Evolutionary conservation across 2,329 filamentous ascomycete genomes (phyloP), one percentile per base, ranked within the genome.

Genomic region (Ampelomyces quisqualis): DNA sequence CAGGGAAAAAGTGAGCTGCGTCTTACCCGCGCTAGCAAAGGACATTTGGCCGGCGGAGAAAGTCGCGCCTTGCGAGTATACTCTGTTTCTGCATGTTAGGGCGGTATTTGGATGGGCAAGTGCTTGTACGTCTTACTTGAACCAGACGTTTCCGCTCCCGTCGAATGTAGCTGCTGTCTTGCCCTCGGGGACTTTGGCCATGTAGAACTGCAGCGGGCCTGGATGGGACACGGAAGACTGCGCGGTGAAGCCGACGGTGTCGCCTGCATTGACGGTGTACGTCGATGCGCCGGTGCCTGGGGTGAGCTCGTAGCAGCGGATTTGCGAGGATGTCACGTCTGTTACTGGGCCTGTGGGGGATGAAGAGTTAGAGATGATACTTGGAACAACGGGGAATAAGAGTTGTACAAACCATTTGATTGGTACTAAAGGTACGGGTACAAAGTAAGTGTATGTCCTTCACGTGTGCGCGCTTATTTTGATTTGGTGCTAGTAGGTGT

Each of bases 141-240:
- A 69, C 65, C 66, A 69, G 4, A 67, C 65, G 7, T 57, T 50
- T 5, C 65, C 65, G 14, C 46, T 51, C 2, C 61, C 62, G 40
- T 66, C 62, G 54, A 57, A 68, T 2, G 47, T 58, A 11, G 52
- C 58, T 2, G 64, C 60, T 0, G 57, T 65, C 35, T 60, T 43
- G 11, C 60, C 64, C 1, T 26, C 38, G 2, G 66, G 66, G 2
- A 65, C 67, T 40, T 68, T 65, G 14, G 67, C 66, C 51, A 69
- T 60, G 53, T 69, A 69, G 41, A 67, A 69, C 31, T 60, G 58
- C 15, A 69, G 55, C 1, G 65, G 64, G 0, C 65, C 65, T 0
- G 64, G 65, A 41, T 69, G 65, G 21, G 38, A 49, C 33, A 67
- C 57, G 28, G 38, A 49, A 3, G 49, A 32, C 6, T 49, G 42